Evolutionary conservation across 352 stramenopile species (phyloP).

Genomic region (Pythium vanterpoolii): DNA sequence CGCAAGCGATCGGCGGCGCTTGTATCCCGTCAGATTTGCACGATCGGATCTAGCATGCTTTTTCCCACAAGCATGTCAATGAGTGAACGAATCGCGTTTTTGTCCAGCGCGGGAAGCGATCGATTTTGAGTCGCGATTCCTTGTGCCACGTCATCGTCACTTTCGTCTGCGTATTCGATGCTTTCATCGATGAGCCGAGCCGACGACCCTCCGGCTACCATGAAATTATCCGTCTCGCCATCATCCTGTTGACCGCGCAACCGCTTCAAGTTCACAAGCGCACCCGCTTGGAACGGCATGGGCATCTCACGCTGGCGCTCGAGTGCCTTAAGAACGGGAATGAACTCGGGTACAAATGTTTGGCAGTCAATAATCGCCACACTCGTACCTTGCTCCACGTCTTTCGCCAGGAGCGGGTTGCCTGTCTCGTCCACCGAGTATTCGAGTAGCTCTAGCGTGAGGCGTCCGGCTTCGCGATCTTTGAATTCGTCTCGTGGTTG

Average conservation of each 20-base stretch:
- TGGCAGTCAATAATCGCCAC: slow-evolving; percentile 86
- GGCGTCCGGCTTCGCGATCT: slow-evolving; percentile 47
- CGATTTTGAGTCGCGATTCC: neutral
- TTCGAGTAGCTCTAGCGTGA: slow-evolving; percentile 72
- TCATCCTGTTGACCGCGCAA: neutral
- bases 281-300: slow-evolving; percentile 73
- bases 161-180: slow-evolving; percentile 4
- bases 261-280: slow-evolving; percentile 60
- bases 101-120: neutral
- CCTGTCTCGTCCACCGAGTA: slow-evolving; percentile 58
- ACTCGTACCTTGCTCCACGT: slow-evolving; percentile 43
- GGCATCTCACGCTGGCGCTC: slow-evolving; percentile 66
- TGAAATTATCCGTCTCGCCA: neutral
- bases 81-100: slow-evolving; percentile 12
- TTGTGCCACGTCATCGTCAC: neutral
- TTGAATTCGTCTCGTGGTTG: slow-evolving; percentile 63
- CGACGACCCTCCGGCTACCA: neutral
- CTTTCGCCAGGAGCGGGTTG: slow-evolving; percentile 45
- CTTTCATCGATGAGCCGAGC: neutral
- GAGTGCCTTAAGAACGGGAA: slow-evolving; percentile 80
- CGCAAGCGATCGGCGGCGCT: slow-evolving; percentile 28
- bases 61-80: slow-evolving; percentile 49
- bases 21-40: slow-evolving; percentile 73
- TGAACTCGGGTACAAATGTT: slow-evolving; percentile 86
- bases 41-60: slow-evolving; percentile 67